These are phyloP conservation scores for Aspergillus caelatus DNA, from an alignment of 2,329 filamentous ascomycete genomes.

Conservation along the genomic window DNA sequence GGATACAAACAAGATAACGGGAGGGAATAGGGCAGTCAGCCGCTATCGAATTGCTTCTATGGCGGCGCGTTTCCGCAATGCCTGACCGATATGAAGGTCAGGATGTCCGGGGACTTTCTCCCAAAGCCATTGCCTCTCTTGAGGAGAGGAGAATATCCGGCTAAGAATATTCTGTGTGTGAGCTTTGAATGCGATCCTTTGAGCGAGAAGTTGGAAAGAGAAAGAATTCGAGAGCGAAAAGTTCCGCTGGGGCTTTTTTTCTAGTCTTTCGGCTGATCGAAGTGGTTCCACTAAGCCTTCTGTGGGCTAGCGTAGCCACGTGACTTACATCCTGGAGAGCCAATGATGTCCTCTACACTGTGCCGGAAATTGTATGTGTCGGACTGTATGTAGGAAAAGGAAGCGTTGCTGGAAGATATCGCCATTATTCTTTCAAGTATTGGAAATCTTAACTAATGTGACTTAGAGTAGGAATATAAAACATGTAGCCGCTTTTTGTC, in stretches of 20 bases:
- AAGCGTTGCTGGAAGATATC: background rate
- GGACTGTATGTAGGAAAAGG: no score
- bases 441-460: background rate
- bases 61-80: constrained; percentile 98
- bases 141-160: constrained; percentile 43
- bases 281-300: constrained; percentile 25
- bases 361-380: background rate
- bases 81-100: constrained; percentile 53
- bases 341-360: background rate
- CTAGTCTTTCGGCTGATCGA: constrained; percentile 18
- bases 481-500: background rate
- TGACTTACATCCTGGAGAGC: background rate
- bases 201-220: constrained; percentile 80
- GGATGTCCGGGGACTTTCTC: constrained; percentile 99
- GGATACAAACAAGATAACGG: constrained; percentile 51
- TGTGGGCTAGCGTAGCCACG: background rate
- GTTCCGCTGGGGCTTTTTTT: constrained; percentile 25
- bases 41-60: constrained; percentile 90
- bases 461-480: background rate
- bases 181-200: constrained; percentile 99
- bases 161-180: constrained; percentile 73
- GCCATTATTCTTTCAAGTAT: background rate
- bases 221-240: constrained; percentile 29
- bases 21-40: constrained; percentile 67
- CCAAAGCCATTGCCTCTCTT: constrained; percentile 71